Evolutionary conservation across 768 basidiomycete genomes (phyloP), one percentile per base, ranked within the genome.

Genomic region (Phanerochaete sordida): DNA sequence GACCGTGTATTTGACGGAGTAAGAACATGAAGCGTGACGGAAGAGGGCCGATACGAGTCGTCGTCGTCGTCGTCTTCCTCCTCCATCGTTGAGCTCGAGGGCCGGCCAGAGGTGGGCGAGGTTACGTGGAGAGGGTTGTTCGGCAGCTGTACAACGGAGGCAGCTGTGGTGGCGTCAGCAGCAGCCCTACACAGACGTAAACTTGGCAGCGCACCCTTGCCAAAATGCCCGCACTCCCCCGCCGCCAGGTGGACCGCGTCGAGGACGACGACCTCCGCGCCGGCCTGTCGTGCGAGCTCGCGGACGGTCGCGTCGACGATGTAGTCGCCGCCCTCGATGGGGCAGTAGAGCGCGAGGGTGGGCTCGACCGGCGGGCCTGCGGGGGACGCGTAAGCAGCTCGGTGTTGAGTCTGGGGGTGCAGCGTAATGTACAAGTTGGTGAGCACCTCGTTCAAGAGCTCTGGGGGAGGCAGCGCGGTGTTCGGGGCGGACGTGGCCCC

Each of bases 171-270:
- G 16, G 23, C 35, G 16, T 39, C 23, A 21, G 6, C 24, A 6
- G 47, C 19, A 43, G 7, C 39, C 4, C 19, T 9, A 43, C 4
- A 16, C 8, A 45, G 48, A 31, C 15, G 58, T 50, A 61, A 27
- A 13, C 54, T 31, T 35, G 11, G 53, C 43, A 23, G 64, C 59
- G 66, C 65, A 88, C 90, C 90, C 80, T 86, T 82, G 27, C 94
- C 93, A 70, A 93, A 93, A 21, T 81, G 78, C 2, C 94, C 94
- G 79, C 86, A 90, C 71, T 92, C 88, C n/a, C 93, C 92, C 3
- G 93, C 87, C 33, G 90, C 93, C 21, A 96, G 77, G 60, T 95
- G 90, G 9, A 88, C 85, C 2, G 88, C 78, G 75, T 98, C 95
- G 52, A 98, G 69, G 15, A 94, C 83, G 9, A 95, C 79, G 12